Evolutionary conservation across 2,329 filamentous ascomycete species (phyloP), one percentile per base, ranked within the genome.

Genomic region (Nothophoma quercina): DNA sequence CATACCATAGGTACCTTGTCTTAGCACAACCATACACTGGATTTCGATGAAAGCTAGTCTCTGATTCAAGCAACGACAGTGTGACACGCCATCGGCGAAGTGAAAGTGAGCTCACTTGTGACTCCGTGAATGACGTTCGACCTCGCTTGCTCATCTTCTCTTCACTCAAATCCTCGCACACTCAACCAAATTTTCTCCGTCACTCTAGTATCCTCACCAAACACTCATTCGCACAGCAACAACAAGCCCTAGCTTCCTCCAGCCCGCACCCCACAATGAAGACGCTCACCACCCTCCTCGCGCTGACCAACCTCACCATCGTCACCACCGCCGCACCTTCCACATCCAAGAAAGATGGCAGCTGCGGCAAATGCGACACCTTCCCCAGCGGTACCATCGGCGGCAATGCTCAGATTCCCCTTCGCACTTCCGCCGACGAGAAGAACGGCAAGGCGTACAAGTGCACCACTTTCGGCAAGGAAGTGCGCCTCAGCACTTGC

Each of bases 361-460:
- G 32, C 33, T 51, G 47, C 22, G 47, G 47, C 33, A 35, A 30
- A 3, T 51, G 47, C 47, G 47, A 51, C 8, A 44, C 39, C 39
- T 13, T 43, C 9, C 46, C 46, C 12, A 33, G 32, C 4, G 15
- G 21, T 4, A 13, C 13, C 18, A 38, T 32, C 7, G 44, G 44
- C 16, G 44, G 47, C 39, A 51, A 30, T 13, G 47, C 47, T 21
- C 47, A 51, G 13, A 51, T 51, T 4, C 39, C 32, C 3, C 39
- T 51, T n/a, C 39, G 33, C 32, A 21, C n/a, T 8, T 43, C 39
- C 25, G 25, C 19, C 32, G 16, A 33, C 39, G 23, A 38, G 19
- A 5, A 16, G 13, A 21, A 32, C 4, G 47, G 33, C 47, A 43
- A 39, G n/a, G 32, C 39, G 10, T 51, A 43, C 33, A 43, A 39